Base-by-base conservation (phyloP, 306 rosid species). In the Mimosa pudica region DNA sequence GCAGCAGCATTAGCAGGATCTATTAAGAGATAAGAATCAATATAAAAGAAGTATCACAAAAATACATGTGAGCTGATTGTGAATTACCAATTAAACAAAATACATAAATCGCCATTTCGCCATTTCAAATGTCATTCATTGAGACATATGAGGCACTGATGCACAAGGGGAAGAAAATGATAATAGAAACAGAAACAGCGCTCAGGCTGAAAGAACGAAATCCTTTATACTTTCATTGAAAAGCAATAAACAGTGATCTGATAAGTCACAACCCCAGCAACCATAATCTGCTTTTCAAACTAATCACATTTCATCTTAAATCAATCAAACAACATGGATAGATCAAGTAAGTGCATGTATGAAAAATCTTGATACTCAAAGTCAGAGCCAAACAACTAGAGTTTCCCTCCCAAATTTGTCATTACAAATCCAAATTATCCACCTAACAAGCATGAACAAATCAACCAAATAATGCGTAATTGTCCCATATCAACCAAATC, bases 1-100 rank as follows among this genome's bases (percentile, higher is more conserved):
- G 86, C 90, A 82, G 87, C 82, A 65, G 87, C 91, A 73, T 69
- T 82, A 42, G 88, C 87, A 10, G 97, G 91, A 86, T 90, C 96
- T 92, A 81, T 46, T 67, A 57, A 62, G 64, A 74, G 78, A 77
- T 45, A 44, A 81, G 33, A 70, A 80, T 81, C 42, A 83, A 74
- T 51, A 68, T 83, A 35, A 74, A 32, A 44, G 81, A 32, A 82
- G 67, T 8, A 75, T 10, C 73, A 73, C 74, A 48, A 67, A 2
- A 41, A 77, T 38, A 51, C 10, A 72, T 72, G 30, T 5, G 41
- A 1, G 41, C 14, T 70, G 46, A 70, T 18, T 69, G 54, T 18
- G 44, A 44, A 67, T 41, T 18, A 68, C 73, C 16, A 68, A 68
- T 45, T 44, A 44, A 42, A 10, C 5, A 68, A 68, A 45, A n/a